Percentiles rank a stretch among this genome's conserved stretches.
Evolutionary conservation across 23 red algal genomes (phyloP).

Genomic region (Gracilaria domingensis): DNA sequence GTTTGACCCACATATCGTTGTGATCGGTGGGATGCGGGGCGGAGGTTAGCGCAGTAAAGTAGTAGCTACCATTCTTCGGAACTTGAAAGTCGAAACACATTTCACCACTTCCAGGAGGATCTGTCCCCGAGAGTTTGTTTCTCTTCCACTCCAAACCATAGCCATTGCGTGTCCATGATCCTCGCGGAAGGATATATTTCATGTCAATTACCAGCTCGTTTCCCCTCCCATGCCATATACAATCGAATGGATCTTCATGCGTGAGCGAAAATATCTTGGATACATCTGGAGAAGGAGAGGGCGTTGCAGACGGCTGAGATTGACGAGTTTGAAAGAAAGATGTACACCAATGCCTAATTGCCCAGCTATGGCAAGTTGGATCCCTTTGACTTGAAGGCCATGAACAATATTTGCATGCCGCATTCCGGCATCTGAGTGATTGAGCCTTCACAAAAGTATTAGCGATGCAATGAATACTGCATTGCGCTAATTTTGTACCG

Average conservation of each 20-base stretch:
- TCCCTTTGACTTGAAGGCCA: constrained; percentile 14
- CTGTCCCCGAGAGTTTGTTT: constrained; percentile 8
- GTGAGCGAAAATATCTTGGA: background rate
- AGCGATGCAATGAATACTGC: constrained; percentile 8
- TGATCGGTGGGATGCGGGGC: constrained; percentile 74
- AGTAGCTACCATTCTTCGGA: constrained; percentile 41
- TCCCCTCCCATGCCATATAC: constrained; percentile 18
- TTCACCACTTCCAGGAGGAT: constrained; percentile 39
- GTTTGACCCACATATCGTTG: constrained; percentile 71
- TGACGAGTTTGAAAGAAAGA: background rate
- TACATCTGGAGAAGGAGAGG: constrained; percentile 1
- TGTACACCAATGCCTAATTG: constrained; percentile 33
- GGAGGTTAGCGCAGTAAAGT: constrained; percentile 48
- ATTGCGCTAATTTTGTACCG: background rate
- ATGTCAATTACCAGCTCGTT: constrained; percentile 28
- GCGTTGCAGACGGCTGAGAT: background rate
- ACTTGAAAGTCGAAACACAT: constrained; percentile 48
- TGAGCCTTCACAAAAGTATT: background rate
- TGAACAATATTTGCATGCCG: constrained; percentile 21
- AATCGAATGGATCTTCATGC: background rate
- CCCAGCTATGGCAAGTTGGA: constrained; percentile 12
- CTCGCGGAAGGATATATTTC: constrained; percentile 3
- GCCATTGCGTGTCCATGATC: constrained; percentile 16
- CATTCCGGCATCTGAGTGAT: constrained; percentile 22
- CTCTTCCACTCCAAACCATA: constrained; percentile 46